Evolutionary conservation across 1,139 yeast species (phyloP), one percentile per base, ranked within the genome.

Genomic region (Zygoascus sp.): DNA sequence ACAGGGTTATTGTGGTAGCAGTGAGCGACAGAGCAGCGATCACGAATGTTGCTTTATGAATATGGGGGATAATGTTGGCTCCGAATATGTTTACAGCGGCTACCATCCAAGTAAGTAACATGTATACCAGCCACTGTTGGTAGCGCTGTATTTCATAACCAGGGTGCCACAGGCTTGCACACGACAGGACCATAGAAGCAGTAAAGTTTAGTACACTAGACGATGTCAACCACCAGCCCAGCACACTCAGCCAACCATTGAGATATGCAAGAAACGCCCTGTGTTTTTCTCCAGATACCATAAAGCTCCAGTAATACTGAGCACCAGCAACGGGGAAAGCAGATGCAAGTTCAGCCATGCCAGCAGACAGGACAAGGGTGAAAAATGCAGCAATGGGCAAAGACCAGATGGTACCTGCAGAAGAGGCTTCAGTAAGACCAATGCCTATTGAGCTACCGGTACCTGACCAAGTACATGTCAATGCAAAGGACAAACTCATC

Each of bases 271-370:
- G 66, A 46, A 75, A 74, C 23, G 73, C 66, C 8, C 78, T 73
- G 46, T 72, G 67, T 52, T 67, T 72, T 52, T 65, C 70, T 13
- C 81, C 27, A 16, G 81, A 76, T 52, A 78, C 64, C 35, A 74
- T 75, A 55, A 76, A 64, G 1, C 80, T 74, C 83, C 83, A 78
- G 49, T 73, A 78, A 58, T 77, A 76, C 57, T 77, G 81, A 19
- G 82, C 82, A 22, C 81, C 81, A 35, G 81, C 80, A 47, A 64
- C 64, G 1, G 82, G 82, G 58, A 73, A 73, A 35, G 79, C 74
- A 40, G 74, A 68, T 1, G 79, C 71, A 58, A 79, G 65, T 54
- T 78, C 83, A 16, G 79, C 69, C 25, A 75, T 64, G 2, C 78
- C 69, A 46, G 70, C 62, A 11, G 73, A 78, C 42, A 74, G 65